Evolutionary conservation across 768 basidiomycete species (phyloP), one percentile per base, ranked within the genome.

Genomic region (Daedaleopsis sinensis): DNA sequence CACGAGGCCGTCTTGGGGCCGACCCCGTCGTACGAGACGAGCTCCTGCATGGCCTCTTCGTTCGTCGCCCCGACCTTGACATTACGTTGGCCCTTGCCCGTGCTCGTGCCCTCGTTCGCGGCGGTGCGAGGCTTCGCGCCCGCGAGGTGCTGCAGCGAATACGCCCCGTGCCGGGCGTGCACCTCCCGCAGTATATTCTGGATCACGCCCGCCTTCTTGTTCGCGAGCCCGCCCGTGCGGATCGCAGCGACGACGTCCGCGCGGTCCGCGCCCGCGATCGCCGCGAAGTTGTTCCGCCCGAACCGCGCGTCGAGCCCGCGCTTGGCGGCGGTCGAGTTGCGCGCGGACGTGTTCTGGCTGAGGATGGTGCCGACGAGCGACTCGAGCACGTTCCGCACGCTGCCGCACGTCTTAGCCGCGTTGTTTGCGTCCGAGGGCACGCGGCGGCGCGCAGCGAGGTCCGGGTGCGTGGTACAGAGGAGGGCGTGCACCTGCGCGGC

Each of bases 1-100:
- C 86, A 87, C 0, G 85, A 82, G 1, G 84, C 85, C 1, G 85
- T 86, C 71, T 87, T 87, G 1, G 84, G 85, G 1, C 86, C 85
- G 11, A 88, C 85, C 0, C 85, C 86, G 35, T 79, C 71, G 58
- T 82, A 82, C 4, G 83, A 79, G 15, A 85, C 79, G 27, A 87
- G 77, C 63, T 83, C 84, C 62, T 76, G 70, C 85, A 85, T 86
- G 37, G 81, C 79, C n/a, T 77, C 76, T 32, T 79, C 80, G 68
- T 86, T 77, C 0, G 80, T 65, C 27, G 75, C 60, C n/a, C 57
- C 59, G 55, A 67, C 64, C 54, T 60, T 68, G 5, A 19, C 52
- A 35, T 62, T 68, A 18, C 52, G 52, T 43, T 64, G 49, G 15
- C 8, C 21, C 21, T 15, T 21, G 3, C 23, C 47, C 5, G 10